These are phyloP conservation scores for Fusarium redolens DNA, from an alignment of 2,329 filamentous ascomycete genomes.

Conservation along the genomic window DNA sequence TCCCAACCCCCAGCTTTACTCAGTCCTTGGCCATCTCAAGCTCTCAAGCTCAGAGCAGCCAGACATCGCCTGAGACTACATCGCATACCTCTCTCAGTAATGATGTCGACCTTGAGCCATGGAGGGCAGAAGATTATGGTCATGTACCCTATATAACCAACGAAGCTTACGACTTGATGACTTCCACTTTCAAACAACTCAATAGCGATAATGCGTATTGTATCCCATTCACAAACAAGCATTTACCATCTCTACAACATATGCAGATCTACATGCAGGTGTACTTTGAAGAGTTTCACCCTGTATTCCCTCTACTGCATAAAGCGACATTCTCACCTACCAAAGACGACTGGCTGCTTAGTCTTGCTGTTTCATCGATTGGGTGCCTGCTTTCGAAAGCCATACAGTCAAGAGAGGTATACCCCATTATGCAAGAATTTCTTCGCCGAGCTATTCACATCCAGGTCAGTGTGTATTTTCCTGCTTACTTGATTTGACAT, in stretches of 20 bases:
- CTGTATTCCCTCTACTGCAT: not conserved
- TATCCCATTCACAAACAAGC: not conserved
- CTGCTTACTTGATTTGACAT: no score
- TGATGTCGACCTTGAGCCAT: not conserved
- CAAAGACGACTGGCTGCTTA: not conserved
- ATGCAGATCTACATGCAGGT: not conserved
- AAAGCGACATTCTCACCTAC: not conserved
- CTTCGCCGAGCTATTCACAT: not conserved
- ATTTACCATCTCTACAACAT: not conserved
- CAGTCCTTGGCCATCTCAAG: not conserved
- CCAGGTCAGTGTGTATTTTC: not conserved
- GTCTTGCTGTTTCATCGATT: not conserved
- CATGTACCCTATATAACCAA: not conserved
- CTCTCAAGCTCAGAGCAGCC: not conserved
- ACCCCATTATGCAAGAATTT: not conserved
- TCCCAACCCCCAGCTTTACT: not conserved
- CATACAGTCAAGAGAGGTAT: not conserved
- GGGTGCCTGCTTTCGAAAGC: not conserved
- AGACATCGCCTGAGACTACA: no score
- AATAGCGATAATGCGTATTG: not conserved
- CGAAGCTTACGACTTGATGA: not conserved
- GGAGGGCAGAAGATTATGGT: not conserved
- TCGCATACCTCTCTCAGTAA: no score
- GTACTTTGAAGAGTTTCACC: not conserved
- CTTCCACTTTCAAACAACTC: not conserved